Evolutionary conservation across 257 asterid species (phyloP).

Genomic region (Gentiana straminea): DNA sequence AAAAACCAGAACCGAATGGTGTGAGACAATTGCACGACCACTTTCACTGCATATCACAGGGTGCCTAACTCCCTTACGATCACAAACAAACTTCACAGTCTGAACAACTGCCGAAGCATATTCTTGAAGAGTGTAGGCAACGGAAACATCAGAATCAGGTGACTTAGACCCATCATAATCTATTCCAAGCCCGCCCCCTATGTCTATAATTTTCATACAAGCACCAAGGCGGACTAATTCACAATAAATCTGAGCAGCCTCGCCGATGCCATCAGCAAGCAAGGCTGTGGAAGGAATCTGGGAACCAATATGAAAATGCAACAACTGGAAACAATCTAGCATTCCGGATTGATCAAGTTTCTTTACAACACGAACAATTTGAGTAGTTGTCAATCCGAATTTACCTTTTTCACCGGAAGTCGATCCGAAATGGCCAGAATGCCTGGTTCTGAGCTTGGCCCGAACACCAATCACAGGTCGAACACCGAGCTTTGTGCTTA

Average conservation of each 20-base stretch:
- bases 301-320: slow-evolving; percentile 95
- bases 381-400: slow-evolving; percentile 76
- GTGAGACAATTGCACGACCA: slow-evolving; percentile 95
- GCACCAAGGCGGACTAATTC: slow-evolving; percentile 88
- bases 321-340: slow-evolving; percentile 84
- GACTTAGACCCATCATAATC: slow-evolving; percentile 94
- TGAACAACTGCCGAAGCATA: slow-evolving; percentile 83
- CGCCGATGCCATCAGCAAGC: slow-evolving; percentile 75
- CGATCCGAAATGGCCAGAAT: slow-evolving; percentile 93
- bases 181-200: slow-evolving; percentile 96
- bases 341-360: slow-evolving; percentile 48
- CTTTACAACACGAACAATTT: slow-evolving; percentile 73
- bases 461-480: slow-evolving; percentile 81
- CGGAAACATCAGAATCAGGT: slow-evolving; percentile 65
- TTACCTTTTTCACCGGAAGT: slow-evolving; percentile 97
- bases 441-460: slow-evolving; percentile 92
- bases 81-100: slow-evolving; percentile 51
- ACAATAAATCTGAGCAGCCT: slow-evolving; percentile 82
- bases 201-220: slow-evolving; percentile 64
- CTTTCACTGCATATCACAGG: slow-evolving; percentile 92
- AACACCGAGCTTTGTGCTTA: slow-evolving; percentile 52
- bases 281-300: slow-evolving; percentile 76
- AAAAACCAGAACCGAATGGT: slow-evolving; percentile 73
- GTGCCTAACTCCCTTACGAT: slow-evolving; percentile 57
- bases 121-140: slow-evolving; percentile 58